Evolutionary conservation across 129 eudicot genomes (phyloP).

Genomic region (Arctium minus): DNA sequence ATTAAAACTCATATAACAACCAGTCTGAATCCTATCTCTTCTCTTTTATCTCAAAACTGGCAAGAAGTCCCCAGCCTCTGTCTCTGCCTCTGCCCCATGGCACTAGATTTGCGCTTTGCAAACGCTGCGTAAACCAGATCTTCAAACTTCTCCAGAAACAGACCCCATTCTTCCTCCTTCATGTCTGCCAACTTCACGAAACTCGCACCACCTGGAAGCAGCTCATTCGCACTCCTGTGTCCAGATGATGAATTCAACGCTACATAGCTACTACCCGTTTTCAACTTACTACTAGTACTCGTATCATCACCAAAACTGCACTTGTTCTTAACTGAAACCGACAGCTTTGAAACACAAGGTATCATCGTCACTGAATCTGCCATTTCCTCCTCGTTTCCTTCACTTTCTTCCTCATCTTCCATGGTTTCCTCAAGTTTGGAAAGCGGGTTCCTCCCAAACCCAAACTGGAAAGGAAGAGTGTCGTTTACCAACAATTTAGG

Average conservation of each 20-base stretch:
- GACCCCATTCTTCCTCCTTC: constrained; percentile 76
- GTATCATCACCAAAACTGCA: constrained; percentile 56
- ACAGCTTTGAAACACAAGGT: constrained; percentile 42
- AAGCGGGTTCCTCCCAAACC: constrained; percentile 58
- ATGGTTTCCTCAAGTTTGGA: constrained; percentile 67
- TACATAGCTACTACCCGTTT: constrained; percentile 25
- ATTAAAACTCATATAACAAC: not conserved
- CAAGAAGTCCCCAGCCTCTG: constrained; percentile 99
- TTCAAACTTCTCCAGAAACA: constrained; percentile 73
- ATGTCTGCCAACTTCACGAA: constrained; percentile 87
- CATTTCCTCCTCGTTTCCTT: constrained; percentile 28
- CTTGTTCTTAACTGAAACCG: constrained; percentile 47
- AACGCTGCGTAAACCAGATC: constrained; percentile 64
- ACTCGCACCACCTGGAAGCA: constrained; percentile 63
- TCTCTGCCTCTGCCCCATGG: constrained; percentile 77
- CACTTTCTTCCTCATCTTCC: constrained; percentile 53
- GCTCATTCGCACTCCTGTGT: constrained; percentile 89
- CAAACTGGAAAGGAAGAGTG: constrained; percentile 23
- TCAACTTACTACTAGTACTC: constrained; percentile 37
- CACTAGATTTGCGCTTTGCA: constrained; percentile 52
- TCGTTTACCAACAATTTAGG: constrained; percentile 34
- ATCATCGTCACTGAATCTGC: constrained; percentile 12
- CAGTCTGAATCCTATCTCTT: not conserved
- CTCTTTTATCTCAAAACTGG: constrained; percentile 71
- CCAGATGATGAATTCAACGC: constrained; percentile 68